These are phyloP conservation scores for Helianthus tuberosus DNA, from an alignment of 129 eudicot genomes.

Conservation along the genomic window DNA sequence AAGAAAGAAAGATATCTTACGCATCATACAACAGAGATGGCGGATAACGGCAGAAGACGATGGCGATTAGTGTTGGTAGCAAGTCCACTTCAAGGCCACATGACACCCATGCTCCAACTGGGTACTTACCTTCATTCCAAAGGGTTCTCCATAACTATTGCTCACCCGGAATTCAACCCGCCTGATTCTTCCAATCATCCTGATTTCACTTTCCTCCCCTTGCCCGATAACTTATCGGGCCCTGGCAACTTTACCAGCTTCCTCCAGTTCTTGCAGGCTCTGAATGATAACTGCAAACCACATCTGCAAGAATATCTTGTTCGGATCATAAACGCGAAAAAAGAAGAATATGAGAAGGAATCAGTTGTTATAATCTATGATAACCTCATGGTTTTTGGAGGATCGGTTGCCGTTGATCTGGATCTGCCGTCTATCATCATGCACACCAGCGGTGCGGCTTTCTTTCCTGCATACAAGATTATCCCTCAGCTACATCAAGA, in stretches of 20 bases:
- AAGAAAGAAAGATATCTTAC: no score
- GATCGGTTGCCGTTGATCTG: constrained; percentile 30
- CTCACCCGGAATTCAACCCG: neutral
- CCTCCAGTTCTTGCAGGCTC: constrained; percentile 9
- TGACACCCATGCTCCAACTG: constrained; percentile 14
- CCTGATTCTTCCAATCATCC: neutral
- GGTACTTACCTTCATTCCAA: neutral
- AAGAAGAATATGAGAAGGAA: constrained; percentile 8
- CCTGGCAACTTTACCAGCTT: constrained; percentile 10
- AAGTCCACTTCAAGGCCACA: constrained; percentile 61
- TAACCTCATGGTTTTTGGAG: constrained; percentile 27
- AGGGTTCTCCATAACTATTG: neutral
- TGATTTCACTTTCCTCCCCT: neutral
- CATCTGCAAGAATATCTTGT: constrained; percentile 21
- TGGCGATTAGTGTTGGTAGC: constrained; percentile 48
- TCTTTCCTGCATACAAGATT: constrained; percentile 21
- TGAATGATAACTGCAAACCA: constrained; percentile 29
- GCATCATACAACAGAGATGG: constrained; percentile 2
- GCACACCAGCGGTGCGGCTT: constrained; percentile 27
- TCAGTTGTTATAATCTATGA: constrained; percentile 30
- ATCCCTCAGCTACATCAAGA: constrained; percentile 32
- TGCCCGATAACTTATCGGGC: constrained; percentile 24
- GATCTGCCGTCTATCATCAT: constrained; percentile 32
- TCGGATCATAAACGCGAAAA: constrained; percentile 8
- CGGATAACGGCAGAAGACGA: neutral